Evolutionary conservation across 2,329 filamentous ascomycete species (phyloP), one percentile per base, ranked within the genome.

Genomic region (Lithohypha guttulata): DNA sequence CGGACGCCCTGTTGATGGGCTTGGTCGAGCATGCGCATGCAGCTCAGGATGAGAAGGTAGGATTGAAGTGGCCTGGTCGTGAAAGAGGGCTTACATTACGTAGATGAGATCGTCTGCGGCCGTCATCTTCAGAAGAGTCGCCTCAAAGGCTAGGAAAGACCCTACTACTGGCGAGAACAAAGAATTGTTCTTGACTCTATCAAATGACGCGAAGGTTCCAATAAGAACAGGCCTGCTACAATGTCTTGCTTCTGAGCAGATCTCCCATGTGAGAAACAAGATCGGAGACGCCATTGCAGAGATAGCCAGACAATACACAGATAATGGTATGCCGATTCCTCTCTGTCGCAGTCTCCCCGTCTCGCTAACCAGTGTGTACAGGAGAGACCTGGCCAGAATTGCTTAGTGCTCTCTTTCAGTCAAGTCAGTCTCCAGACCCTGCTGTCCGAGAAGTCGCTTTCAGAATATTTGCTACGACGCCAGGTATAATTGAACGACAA

Each of bases 221-320:
- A 93, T 96, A 54, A 78, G 86, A 51, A 73, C 81, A 54, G 94
- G 89, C 61, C 69, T 96, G 42, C 72, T 96, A 28, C 75, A 87
- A 55, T 78, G 77, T 37, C 69, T 95, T 38, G 76, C 76, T 42
- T 70, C 68, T 45, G 91, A 96, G 64, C 67, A 74, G 15, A 75
- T 82, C 46, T 73, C 78, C 45, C 69, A 75, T 26, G 83, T 94
- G 32, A 75, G 91, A 54, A 91, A 94, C 66, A 98, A 98, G 64
- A 83, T 96, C 57, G 91, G 87, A 53, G 91, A 98, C 63, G 86
- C 89, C n/a, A 83, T 96, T 46, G 91, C 91, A 17, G 91, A 98
- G 63, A 72, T 98, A 44, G 91, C 89, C 30, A 78, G 91, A 55
- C 86, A 98, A 65, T 95, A 95, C 63, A 82, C 84, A 30, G 91